These are phyloP conservation scores for Acephala macrosclerotiorum DNA, from an alignment of 2,329 filamentous ascomycete genomes.

Conservation along the genomic window DNA sequence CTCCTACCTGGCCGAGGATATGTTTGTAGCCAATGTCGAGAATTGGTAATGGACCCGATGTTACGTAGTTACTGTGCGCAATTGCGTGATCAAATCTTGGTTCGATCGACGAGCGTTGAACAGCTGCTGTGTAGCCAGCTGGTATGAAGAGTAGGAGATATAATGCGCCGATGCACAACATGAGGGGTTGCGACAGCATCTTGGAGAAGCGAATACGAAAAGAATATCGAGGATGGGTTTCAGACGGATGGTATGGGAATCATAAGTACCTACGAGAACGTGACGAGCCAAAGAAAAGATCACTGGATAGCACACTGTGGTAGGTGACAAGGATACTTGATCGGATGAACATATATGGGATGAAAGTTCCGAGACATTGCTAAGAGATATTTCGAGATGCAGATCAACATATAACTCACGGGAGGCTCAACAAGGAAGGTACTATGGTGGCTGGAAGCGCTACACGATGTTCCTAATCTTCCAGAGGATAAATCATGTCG, in stretches of 20 bases:
- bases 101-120: background rate
- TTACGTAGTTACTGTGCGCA: slow-evolving; percentile 27
- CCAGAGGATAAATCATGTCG: background rate
- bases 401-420: background rate
- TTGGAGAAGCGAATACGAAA: background rate
- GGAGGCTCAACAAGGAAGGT: slow-evolving; percentile 5
- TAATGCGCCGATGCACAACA: background rate
- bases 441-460: background rate
- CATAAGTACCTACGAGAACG: background rate
- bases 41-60: slow-evolving; percentile 26
- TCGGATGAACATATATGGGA: background rate
- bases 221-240: background rate
- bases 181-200: background rate
- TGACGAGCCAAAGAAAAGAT: background rate
- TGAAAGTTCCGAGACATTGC: slow-evolving; percentile 1
- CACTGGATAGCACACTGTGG: background rate
- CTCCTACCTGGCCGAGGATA: slow-evolving; percentile 31
- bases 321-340: background rate
- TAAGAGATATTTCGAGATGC: background rate
- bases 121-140: background rate
- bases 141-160: background rate
- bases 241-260: background rate
- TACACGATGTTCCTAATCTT: background rate
- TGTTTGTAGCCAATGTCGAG: slow-evolving; percentile 31
- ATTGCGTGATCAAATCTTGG: background rate